Evolutionary conservation across 1,284 basidiomycete species (phyloP).

Genomic region (Crucibulum parvulum): DNA sequence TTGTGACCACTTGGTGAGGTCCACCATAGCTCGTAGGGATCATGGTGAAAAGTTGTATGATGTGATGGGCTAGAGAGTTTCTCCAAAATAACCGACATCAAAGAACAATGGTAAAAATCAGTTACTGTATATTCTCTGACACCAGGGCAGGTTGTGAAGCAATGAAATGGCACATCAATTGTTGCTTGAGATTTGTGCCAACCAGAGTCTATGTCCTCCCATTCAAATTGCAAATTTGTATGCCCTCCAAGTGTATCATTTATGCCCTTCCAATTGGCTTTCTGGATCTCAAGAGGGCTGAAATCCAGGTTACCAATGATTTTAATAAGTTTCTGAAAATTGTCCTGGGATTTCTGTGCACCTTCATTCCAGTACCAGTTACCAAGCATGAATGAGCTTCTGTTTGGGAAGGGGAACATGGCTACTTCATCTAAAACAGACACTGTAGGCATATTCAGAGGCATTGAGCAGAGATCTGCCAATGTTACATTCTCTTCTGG

Average conservation of each 20-base stretch:
- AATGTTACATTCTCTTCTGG: slow-evolving; percentile 14
- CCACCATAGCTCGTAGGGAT: not conserved
- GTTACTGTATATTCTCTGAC: not conserved
- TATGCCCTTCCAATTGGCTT: slow-evolving; percentile 12
- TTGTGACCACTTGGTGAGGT: not conserved
- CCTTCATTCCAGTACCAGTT: not conserved
- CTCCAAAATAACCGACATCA: not conserved
- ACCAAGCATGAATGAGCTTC: not conserved
- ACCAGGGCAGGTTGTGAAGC: no score
- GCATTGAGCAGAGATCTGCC: no score
- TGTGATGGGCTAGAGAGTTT: not conserved
- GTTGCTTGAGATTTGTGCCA: not conserved
- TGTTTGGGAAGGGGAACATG: not conserved
- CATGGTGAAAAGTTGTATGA: not conserved
- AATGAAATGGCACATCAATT: not conserved
- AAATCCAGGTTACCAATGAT: not conserved
- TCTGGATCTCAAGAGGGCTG: slow-evolving; percentile 12
- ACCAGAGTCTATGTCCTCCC: not conserved
- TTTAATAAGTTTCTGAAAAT: slow-evolving; percentile 29
- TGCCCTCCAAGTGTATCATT: slow-evolving; percentile 12
- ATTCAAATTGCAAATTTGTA: not conserved
- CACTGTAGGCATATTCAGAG: no score
- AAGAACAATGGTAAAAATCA: not conserved
- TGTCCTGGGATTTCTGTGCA: slow-evolving; percentile 8
- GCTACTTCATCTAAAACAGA: no score